Conservation (phyloP, 2,329 filamentous ascomycete species). For the Penicillium sp. region DNA sequence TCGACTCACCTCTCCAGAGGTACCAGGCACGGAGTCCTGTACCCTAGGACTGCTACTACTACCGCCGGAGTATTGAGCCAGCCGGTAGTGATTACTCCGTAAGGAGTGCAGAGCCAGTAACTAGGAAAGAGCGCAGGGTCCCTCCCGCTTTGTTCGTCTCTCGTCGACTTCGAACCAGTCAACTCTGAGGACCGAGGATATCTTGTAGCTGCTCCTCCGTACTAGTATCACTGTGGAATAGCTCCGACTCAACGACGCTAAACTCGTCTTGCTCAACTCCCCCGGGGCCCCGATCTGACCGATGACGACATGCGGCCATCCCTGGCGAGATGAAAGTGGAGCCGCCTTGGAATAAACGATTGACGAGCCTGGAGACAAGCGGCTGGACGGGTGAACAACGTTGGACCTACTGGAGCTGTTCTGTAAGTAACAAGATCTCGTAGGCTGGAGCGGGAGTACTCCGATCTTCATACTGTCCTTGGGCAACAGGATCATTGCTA, state of each 20-base stretch:
- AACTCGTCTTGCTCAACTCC: background rate
- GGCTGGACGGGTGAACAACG: constrained; percentile 1
- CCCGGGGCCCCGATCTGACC: background rate
- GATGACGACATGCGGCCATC: constrained; percentile 23
- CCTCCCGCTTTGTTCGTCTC: background rate
- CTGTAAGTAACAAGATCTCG: too few species aligned
- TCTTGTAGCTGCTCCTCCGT: background rate
- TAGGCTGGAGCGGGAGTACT: background rate
- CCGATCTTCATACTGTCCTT: background rate
- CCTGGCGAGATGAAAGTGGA: constrained; percentile 15
- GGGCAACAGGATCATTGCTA: background rate
- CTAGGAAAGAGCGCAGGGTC: background rate
- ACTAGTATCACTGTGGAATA: background rate
- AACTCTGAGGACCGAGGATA: background rate
- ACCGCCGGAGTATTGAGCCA: background rate
- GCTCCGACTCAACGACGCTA: background rate
- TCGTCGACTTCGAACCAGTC: background rate
- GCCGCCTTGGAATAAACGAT: constrained; percentile 7
- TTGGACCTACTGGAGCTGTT: too few species aligned
- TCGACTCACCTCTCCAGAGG: background rate
- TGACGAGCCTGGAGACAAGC: background rate
- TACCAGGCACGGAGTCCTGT: too few species aligned
- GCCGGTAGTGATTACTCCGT: background rate
- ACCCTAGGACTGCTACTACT: background rate
- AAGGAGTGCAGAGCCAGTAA: background rate